Percentiles rank a stretch among this genome's conserved stretches.
phyloP scores from a whole-genome alignment of 2,329 filamentous ascomycete species.

The Beauveria asiatica region DNA sequence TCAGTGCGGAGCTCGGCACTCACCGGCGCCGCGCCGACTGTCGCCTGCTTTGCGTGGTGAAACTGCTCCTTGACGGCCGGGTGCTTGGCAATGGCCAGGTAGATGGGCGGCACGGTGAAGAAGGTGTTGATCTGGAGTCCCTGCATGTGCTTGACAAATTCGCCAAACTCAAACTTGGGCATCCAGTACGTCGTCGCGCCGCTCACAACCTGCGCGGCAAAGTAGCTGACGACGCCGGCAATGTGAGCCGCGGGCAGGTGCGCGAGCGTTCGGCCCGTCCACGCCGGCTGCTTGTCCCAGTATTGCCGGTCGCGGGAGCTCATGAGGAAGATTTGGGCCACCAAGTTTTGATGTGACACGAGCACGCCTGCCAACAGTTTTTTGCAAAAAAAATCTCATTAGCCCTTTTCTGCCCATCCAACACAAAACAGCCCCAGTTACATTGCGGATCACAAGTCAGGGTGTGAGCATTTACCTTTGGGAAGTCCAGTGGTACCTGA shows the following conservation, averaged over 20 bases:
- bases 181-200: slow-evolving; percentile 52
- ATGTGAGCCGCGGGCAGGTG: slow-evolving; percentile 40
- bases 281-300: slow-evolving; percentile 20
- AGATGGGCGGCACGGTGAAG: slow-evolving; percentile 54
- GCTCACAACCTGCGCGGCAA: slow-evolving; percentile 31
- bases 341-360: slow-evolving; percentile 37
- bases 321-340: slow-evolving; percentile 27
- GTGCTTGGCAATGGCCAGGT: slow-evolving; percentile 48
- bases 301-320: slow-evolving; percentile 22
- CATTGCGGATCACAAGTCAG: not conserved
- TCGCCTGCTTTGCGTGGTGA: slow-evolving; percentile 35
- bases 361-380: slow-evolving; percentile 24
- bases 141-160: slow-evolving; percentile 45
- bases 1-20: slow-evolving; percentile 43
- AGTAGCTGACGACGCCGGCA: slow-evolving; percentile 36
- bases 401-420: too few relatives aligned
- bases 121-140: slow-evolving; percentile 43
- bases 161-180: slow-evolving; percentile 46
- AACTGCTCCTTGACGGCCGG: slow-evolving; percentile 49
- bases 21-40: slow-evolving; percentile 48
- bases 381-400: not conserved
- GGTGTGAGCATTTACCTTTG: slow-evolving; percentile 24
- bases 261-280: slow-evolving; percentile 27
- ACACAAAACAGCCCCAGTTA: too few relatives aligned
- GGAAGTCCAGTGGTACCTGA: slow-evolving; percentile 41